phyloP scores from a whole-genome alignment of 1,139 yeast genomes.

The Geotrichum europaeum region DNA sequence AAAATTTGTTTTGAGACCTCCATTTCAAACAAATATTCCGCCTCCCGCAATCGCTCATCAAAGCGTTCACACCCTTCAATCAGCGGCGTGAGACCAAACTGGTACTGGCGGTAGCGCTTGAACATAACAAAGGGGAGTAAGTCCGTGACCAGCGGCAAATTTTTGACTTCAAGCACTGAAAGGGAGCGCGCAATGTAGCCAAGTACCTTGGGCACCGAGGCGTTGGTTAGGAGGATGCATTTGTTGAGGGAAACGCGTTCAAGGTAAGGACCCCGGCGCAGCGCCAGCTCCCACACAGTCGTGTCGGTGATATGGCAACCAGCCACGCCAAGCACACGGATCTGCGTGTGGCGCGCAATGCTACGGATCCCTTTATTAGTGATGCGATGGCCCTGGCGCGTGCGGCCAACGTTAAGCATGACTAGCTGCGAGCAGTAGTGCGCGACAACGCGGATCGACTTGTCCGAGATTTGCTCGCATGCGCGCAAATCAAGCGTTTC shows the following conservation, averaged over 20 bases:
- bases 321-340: conserved; percentile 78
- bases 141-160: conserved; percentile 51
- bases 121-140: conserved; percentile 62
- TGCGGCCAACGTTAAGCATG: conserved; percentile 73
- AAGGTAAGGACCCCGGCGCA: conserved; percentile 48
- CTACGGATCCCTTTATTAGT: conserved; percentile 64
- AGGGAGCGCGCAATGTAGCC: conserved; percentile 50
- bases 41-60: conserved; percentile 52
- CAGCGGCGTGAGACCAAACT: conserved; percentile 47
- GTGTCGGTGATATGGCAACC: conserved; percentile 79
- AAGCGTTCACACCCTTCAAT: conserved; percentile 74
- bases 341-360: conserved; percentile 48
- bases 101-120: conserved; percentile 52
- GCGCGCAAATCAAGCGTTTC: conserved; percentile 73
- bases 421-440: conserved; percentile 50
- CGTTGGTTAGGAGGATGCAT: conserved; percentile 61
- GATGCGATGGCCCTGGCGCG: conserved; percentile 57
- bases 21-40: conserved; percentile 56
- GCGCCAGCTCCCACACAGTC: conserved; percentile 73
- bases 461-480: conserved; percentile 71
- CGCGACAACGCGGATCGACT: conserved; percentile 64
- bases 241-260: conserved; percentile 73
- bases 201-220: conserved; percentile 59
- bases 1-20: conserved; percentile 41
- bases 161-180: conserved; percentile 72